Conservation (phyloP, 805 yeast genomes). For the Barnettozyma californica region DNA sequence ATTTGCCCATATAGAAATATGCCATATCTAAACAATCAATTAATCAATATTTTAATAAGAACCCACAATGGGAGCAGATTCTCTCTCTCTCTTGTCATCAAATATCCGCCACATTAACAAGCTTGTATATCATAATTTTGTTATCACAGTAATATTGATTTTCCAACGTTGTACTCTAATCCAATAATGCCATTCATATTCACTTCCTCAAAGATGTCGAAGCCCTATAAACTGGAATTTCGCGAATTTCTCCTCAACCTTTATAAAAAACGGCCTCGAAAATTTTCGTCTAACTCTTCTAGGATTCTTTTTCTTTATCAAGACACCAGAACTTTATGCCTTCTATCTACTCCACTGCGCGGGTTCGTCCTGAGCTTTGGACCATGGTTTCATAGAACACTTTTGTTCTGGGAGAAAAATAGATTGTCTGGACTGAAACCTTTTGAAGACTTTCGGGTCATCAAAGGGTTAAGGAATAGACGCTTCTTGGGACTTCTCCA, state of each 20-base stretch:
- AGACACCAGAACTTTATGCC: constrained; percentile 21
- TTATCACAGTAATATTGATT: no score
- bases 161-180: no score
- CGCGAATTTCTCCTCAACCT: no score
- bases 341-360: constrained; percentile 24
- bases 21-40: no score
- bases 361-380: constrained; percentile 30
- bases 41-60: no score
- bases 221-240: no score
- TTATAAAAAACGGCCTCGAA: background rate
- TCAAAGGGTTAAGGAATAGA: background rate
- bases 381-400: constrained; percentile 25
- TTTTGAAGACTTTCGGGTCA: background rate
- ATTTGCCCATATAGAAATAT: no score
- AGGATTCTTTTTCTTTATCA: background rate
- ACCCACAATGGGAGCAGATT: no score
- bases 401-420: constrained; percentile 27
- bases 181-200: no score
- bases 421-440: background rate
- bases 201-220: background rate
- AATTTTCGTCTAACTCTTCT: background rate
- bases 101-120: no score
- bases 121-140: no score
- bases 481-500: constrained; percentile 24
- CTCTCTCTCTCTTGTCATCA: no score